These are phyloP conservation scores for Solanum chacoense DNA, from an alignment of 305 asterid species.

Conservation along the genomic window DNA sequence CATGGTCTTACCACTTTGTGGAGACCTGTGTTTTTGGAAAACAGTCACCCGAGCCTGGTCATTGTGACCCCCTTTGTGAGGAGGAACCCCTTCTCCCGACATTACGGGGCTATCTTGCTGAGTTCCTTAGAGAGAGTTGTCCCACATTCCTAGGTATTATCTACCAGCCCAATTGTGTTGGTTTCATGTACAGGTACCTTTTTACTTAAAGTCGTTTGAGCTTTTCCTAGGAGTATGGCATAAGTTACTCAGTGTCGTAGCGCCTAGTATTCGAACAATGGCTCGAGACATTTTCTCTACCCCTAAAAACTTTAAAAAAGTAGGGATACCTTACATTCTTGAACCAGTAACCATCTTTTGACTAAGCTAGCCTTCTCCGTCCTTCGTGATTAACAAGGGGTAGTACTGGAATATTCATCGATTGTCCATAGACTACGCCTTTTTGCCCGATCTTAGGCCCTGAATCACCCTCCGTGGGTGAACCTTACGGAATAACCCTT, in stretches of 20 bases:
- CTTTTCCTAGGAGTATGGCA: background rate
- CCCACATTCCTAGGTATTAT: background rate
- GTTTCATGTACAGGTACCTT: background rate
- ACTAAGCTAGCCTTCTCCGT: background rate
- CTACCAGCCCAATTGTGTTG: background rate
- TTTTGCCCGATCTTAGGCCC: too few relatives aligned
- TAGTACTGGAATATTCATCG: background rate
- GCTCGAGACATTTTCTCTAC: background rate
- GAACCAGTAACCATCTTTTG: background rate
- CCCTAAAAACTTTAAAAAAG: too few relatives aligned
- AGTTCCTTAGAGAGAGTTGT: background rate
- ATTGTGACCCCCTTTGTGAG: background rate
- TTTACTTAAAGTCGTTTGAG: background rate
- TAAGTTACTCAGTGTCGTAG: background rate
- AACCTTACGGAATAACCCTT: background rate
- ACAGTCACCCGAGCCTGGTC: background rate
- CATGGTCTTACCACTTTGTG: background rate
- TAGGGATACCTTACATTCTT: background rate
- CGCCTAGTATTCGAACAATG: background rate
- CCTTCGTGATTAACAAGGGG: background rate
- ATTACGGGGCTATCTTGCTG: background rate
- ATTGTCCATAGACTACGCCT: background rate
- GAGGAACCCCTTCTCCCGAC: background rate
- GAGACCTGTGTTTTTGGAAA: background rate
- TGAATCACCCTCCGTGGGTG: too few relatives aligned